Base-by-base conservation (phyloP, 23 red algal genomes). In the Gracilaria gracilis region DNA sequence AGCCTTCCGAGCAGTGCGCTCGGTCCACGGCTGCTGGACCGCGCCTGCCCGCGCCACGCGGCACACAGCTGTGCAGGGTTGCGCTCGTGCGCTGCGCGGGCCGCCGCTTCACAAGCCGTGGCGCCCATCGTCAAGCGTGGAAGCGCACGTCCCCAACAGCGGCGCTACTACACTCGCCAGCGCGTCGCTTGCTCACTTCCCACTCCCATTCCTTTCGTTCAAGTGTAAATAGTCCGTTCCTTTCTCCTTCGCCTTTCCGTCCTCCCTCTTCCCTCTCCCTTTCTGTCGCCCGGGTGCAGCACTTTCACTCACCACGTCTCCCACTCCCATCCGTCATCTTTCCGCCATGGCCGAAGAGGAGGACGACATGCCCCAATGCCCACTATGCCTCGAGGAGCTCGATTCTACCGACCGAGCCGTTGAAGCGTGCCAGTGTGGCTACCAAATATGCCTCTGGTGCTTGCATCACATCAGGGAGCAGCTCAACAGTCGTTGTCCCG, bases 301-400 rank as follows among this genome's bases (percentile, higher is more conserved):
- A 46, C 39, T n/a, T 57, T 61, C 46, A 25, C 19, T 33, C 65
- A 67, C n/a, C 69, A 67, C 58, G 48, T 23, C 67, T 49, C 39
- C 31, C 67, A 23, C 21, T 58, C 25, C 47, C 66, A 67, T 9
- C 44, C 48, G 40, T 36, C 67, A 73, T 71, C 57, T 69, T 62
- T 61, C 85, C 54, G 57, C 33, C 24, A 86, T 87, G 92, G 82
- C 55, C 20, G 75, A 82, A 82, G 83, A 87, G 46, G 92, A 94
- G 70, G 82, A 86, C 16, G 92, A 94, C 15, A 59, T 94, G 32
- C 92, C 92, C 13, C 71, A 70, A 27, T 98, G 96, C 85, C 96
- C 96, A 31, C 69, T 98, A 17, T 98, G 96, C 78, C 85, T 98
- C 19, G 96, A 98, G 87, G 96, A 95, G n/a, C 87, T 98, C 36